These are phyloP conservation scores for Asterionellopsis glacialis DNA, from an alignment of 108 stramenopile genomes.

Conservation along the genomic window DNA sequence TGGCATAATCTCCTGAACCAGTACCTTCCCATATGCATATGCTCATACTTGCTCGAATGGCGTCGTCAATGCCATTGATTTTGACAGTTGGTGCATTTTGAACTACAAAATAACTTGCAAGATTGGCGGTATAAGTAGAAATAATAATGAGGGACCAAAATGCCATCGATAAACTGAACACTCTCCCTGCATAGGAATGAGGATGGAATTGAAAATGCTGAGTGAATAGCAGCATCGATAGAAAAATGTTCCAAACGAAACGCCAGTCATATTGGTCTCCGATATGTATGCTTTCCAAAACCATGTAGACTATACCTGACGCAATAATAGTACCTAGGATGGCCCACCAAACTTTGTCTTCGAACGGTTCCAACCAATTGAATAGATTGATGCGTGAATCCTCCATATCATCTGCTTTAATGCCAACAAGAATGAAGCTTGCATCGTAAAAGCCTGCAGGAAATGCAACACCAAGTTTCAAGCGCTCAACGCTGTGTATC, in stretches of 20 bases:
- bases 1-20: neutral
- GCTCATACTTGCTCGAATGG: neutral
- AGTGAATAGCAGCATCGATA: constrained; percentile 10
- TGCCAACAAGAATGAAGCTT: constrained; percentile 28
- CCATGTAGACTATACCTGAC: constrained; percentile 17
- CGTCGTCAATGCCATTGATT: neutral
- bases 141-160: constrained; percentile 29
- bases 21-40: neutral
- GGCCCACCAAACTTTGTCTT: constrained; percentile 14
- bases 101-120: constrained; percentile 20
- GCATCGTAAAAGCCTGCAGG: constrained; percentile 24
- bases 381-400: constrained; percentile 2
- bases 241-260: constrained; percentile 17
- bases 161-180: constrained; percentile 2
- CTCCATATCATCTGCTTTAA: neutral
- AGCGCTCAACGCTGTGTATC: constrained; percentile 10
- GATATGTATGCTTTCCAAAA: constrained; percentile 1
- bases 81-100: neutral
- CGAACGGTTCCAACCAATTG: constrained; percentile 20
- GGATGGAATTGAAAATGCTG: constrained; percentile 21
- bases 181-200: constrained; percentile 1
- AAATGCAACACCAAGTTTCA: constrained; percentile 25
- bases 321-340: constrained; percentile 20
- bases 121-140: constrained; percentile 27
- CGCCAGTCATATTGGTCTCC: too few relatives aligned